Evolutionary conservation across 2,329 filamentous ascomycete genomes (phyloP), one percentile per base, ranked within the genome.

Genomic region (Aspergillus ustus): DNA sequence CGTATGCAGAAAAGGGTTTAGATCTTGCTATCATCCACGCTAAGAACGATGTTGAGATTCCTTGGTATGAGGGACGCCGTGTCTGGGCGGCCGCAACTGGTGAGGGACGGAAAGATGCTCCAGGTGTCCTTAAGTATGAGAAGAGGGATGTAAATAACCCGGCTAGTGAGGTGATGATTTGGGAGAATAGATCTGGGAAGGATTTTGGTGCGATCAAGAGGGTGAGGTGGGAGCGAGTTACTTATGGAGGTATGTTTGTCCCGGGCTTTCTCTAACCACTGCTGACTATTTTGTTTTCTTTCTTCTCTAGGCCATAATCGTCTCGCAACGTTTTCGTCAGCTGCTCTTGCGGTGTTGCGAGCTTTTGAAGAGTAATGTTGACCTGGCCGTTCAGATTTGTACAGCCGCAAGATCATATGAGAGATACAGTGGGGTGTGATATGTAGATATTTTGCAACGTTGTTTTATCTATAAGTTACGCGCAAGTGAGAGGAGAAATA

Each of bases 21-120:
- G 83, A 88, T 22, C 78, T 97, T 20, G 88, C 85, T 48, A 80
- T 97, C 46, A 79, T 98, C 2, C 94, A 97, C 70, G 91, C 93
- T 17, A 84, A 85, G 57, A 87, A 97, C 70, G 94, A 98, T 73
- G 80, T 81, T 61, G 92, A 97, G 68, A 97, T 98, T 62, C 88
- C 91, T 0, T 94, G 87, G 79, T 83, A 71, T 20, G 77, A 81
- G 65, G 79, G 78, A 4, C 72, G 72, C 29, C 70, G 69, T 8
- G 75, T 77, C 20, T 82, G 78, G 77, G 67, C 70, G 19, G 71
- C 74, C 48, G 76, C 77, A 9, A 77, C 73, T 0, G 75, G 74
- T 8, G 71, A 71, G 45, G 43, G 62, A 3, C 60, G 69, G 17
- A 61, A 71, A 2, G 60, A 63, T 54, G 58, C 65, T 6, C 66